Evolutionary conservation across 331 rosid species (phyloP), one percentile per base, ranked within the genome.

Genomic region (Rosa hybrid): DNA sequence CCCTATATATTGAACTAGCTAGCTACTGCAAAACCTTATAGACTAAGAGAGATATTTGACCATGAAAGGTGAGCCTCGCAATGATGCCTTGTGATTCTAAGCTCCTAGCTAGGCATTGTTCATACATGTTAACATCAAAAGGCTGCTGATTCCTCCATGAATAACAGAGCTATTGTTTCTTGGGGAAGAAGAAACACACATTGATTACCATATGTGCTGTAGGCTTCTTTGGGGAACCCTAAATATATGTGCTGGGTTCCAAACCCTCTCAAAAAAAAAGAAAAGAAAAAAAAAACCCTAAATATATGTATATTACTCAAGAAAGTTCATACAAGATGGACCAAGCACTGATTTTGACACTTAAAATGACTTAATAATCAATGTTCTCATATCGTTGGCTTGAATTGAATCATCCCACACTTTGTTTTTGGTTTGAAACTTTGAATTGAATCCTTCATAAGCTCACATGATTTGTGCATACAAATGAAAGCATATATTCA

Each of bases 71-170:
- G 65, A 59, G 65, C 65, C 65, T 20, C 8, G 63, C 63, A 60
- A 60, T 60, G 42, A 25, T 63, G 18, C 42, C 69, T 4, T 27
- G 44, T 12, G 68, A 12, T 62, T n/a, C n/a, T n/a, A n/a, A n/a
- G n/a, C n/a, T n/a, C n/a, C n/a, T n/a, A n/a, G n/a, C n/a, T n/a
- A n/a, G n/a, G n/a, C n/a, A n/a, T n/a, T n/a, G n/a, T n/a, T n/a
- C 71, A 63, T 34, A 38, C 46, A 65, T 67, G 71, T 64, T 64
- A 64, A 64, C 70, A 64, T 27, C 70, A 64, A 64, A 27, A 27
- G 20, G 44, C 70, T 27, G 69, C 69, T 27, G 69, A 14, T 12
- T 27, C 30, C 30, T 60, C 14, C 38, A 60, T 60, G 67, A 60
- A 60, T 60, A 12, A 4, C 67, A 23, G 17, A 60, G 39, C 62